phyloP scores from a whole-genome alignment of 129 eudicot species.

The sunflower (Helianthus annuus) region DNA sequence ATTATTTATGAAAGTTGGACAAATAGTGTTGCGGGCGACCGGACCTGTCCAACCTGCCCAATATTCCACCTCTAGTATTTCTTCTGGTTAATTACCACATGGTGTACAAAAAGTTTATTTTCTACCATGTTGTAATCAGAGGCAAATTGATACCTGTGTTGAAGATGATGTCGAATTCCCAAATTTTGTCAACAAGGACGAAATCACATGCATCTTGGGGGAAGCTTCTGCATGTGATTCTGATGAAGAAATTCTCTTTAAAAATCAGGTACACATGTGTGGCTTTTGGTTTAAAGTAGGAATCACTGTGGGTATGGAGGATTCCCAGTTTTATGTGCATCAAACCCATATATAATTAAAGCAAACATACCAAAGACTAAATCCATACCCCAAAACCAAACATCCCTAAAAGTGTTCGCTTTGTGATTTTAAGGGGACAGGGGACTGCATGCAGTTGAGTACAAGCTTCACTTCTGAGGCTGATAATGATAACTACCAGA shows the following conservation, averaged over 20 bases:
- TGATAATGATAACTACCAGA: slow-evolving; percentile 34
- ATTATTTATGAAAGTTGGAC: neutral
- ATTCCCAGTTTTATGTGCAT: neutral
- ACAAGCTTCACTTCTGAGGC: slow-evolving; percentile 21
- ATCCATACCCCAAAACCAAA: slow-evolving; percentile 5
- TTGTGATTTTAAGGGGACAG: slow-evolving; percentile 21
- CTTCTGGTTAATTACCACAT: slow-evolving; percentile 4
- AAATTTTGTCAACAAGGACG: slow-evolving; percentile 37
- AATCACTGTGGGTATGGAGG: neutral
- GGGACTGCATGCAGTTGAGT: slow-evolving; percentile 29
- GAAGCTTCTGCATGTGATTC: slow-evolving; percentile 24
- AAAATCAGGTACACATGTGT: slow-evolving; percentile 55
- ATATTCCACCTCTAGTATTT: neutral
- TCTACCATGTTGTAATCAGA: slow-evolving; percentile 44
- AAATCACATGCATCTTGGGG: slow-evolving; percentile 24
- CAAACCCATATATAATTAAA: neutral
- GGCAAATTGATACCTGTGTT: slow-evolving; percentile 28
- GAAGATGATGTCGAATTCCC: slow-evolving; percentile 81
- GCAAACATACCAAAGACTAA: neutral
- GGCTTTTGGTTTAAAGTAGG: neutral
- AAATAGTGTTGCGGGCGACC: neutral
- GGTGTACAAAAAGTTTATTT: neutral
- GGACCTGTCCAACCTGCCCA: neutral
- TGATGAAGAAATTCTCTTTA: slow-evolving; percentile 58
- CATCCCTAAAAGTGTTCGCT: neutral